Evolutionary conservation across 495 filamentous ascomycete genomes (phyloP).

Genomic region (Beverwykella pulmonaria): DNA sequence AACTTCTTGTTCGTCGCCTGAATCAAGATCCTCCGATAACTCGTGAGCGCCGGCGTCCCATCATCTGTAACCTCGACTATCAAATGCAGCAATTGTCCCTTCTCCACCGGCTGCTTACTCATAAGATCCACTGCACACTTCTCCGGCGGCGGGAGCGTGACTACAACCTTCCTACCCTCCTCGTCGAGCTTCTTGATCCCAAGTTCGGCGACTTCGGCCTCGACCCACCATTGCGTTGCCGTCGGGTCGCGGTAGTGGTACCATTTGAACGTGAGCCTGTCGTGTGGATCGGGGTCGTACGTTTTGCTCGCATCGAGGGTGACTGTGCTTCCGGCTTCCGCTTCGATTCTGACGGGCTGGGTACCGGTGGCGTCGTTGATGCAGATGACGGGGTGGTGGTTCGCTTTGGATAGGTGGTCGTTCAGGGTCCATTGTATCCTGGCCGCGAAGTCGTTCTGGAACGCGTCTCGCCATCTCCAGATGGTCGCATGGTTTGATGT

Average conservation of each 20-base stretch:
- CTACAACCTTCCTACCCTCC: constrained; percentile 39
- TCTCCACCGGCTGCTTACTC: constrained; percentile 35
- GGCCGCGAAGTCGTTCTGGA: constrained; percentile 56
- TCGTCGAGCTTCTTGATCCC: constrained; percentile 41
- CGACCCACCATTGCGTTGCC: constrained; percentile 49
- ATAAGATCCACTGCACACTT: constrained; percentile 45
- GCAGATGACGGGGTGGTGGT: constrained; percentile 51
- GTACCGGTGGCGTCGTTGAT: constrained; percentile 47
- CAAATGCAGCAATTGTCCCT: constrained; percentile 47
- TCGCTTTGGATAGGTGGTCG: constrained; percentile 39
- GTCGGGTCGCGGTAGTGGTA: constrained; percentile 53
- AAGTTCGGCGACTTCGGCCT: constrained; percentile 47
- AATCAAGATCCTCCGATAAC: constrained; percentile 50
- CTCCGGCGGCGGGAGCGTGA: constrained; percentile 46
- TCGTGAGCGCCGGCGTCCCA: constrained; percentile 45
- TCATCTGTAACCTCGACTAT: constrained; percentile 51
- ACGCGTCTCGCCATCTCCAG: constrained; percentile 55
- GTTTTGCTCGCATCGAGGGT: constrained; percentile 49
- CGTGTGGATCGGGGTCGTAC: constrained; percentile 50
- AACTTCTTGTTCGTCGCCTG: constrained; percentile 42
- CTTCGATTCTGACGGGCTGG: constrained; percentile 44
- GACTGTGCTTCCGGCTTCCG: constrained; percentile 46
- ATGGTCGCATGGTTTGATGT: constrained; percentile 53
- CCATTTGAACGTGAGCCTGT: constrained; percentile 51
- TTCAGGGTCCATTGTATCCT: constrained; percentile 54